Conservation (phyloP, 176 grass and related monocot species). For the Saccharum officinarum region DNA sequence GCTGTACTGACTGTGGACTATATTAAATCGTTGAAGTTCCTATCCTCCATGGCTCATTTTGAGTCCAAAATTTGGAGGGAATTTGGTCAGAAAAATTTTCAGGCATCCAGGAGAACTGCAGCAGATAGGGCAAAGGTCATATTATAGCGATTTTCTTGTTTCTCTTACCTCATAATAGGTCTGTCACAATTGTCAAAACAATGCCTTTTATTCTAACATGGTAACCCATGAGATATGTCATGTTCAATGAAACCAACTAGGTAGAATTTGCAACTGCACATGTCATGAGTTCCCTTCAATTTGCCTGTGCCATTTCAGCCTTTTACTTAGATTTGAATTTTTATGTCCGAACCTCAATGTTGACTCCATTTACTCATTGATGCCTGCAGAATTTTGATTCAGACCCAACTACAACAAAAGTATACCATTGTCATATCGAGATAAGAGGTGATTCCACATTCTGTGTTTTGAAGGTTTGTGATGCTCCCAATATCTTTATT, state of each 20-base stretch:
- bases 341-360: constrained; percentile 5
- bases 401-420: constrained; percentile 38
- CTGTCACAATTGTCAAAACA: not conserved
- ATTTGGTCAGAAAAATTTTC: constrained; percentile 32
- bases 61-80: constrained; percentile 48
- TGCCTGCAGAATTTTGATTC: constrained; percentile 38
- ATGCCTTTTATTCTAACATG: not conserved
- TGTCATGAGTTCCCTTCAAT: not conserved
- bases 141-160: not conserved
- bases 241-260: not conserved
- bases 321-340: not conserved
- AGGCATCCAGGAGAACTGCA: constrained; percentile 11
- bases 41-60: constrained; percentile 44
- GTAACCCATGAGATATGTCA: not conserved
- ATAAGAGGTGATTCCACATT: constrained; percentile 28
- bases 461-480: constrained; percentile 54
- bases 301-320: not conserved
- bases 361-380: not conserved
- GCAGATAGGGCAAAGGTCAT: constrained; percentile 57
- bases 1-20: constrained; percentile 4
- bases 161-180: not conserved
- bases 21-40: constrained; percentile 37
- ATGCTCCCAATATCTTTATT: not conserved
- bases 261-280: not conserved
- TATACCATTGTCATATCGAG: constrained; percentile 68